Percentiles rank a stretch among this genome's conserved stretches.
These are phyloP conservation scores for Cyberlindnera petersonii DNA, from an alignment of 805 yeast genomes.

Conservation along the genomic window DNA sequence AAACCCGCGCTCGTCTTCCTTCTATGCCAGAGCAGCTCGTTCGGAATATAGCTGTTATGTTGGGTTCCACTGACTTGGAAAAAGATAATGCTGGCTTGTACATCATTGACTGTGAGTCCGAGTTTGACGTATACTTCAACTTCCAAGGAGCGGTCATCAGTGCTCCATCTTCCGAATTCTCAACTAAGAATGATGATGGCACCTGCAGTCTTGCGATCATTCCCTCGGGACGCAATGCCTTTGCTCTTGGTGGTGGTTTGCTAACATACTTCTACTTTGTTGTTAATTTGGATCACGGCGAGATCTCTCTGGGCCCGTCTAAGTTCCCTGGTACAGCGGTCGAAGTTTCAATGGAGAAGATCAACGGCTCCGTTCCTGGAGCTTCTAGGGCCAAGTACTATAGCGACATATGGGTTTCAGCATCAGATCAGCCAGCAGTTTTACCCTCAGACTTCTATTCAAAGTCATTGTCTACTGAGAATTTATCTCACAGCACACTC, in stretches of 20 bases:
- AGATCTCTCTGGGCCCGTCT: slow-evolving; percentile 15
- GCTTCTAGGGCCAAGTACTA: slow-evolving; percentile 11
- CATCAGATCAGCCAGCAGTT: slow-evolving; percentile 5
- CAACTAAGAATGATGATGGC: slow-evolving; percentile 12
- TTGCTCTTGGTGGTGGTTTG: slow-evolving; percentile 15
- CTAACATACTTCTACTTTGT: slow-evolving; percentile 13
- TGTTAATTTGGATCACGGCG: slow-evolving; percentile 8
- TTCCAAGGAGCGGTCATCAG: slow-evolving; percentile 15
- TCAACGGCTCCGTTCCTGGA: slow-evolving; percentile 5
- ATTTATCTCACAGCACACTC: no score
- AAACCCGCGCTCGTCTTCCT: slow-evolving; percentile 9
- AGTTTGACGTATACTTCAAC: slow-evolving; percentile 8
- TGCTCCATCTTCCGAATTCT: slow-evolving; percentile 9
- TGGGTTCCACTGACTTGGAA: slow-evolving; percentile 6
- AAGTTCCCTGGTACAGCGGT: slow-evolving; percentile 14
- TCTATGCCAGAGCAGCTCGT: slow-evolving; percentile 12
- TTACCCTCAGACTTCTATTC: not conserved
- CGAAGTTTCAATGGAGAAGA: slow-evolving; percentile 4
- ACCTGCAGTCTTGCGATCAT: slow-evolving; percentile 15
- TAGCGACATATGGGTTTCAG: slow-evolving; percentile 1
- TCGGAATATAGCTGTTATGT: slow-evolving; percentile 5
- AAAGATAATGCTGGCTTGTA: slow-evolving; percentile 10
- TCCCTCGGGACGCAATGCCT: slow-evolving; percentile 6
- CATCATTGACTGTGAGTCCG: slow-evolving; percentile 9
- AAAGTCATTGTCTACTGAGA: not conserved